A percentile compares a stretch with the other conserved stretches of the same genome.
These are phyloP conservation scores for Thuja plicata DNA, from an alignment of 83 land plant genomes.

Conservation along the genomic window DNA sequence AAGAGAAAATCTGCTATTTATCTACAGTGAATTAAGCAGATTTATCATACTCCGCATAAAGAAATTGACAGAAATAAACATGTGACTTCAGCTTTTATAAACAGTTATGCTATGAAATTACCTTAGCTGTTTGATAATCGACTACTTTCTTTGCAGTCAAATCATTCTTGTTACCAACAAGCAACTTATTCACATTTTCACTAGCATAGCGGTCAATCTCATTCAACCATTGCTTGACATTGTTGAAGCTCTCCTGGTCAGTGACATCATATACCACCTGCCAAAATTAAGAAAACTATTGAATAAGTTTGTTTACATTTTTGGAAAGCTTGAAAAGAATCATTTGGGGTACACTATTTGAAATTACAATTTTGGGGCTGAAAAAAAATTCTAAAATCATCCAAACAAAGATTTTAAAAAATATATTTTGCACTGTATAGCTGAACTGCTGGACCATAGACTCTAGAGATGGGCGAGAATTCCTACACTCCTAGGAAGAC, in stretches of 20 bases:
- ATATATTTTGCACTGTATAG: no score
- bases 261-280: conserved; percentile 83
- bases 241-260: conserved; percentile 76
- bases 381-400: no score
- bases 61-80: neutral
- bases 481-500: no score
- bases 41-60: neutral
- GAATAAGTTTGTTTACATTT: neutral
- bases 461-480: no score
- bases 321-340: no score
- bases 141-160: conserved; percentile 62
- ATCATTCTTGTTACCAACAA: conserved; percentile 80
- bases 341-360: no score
- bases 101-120: conserved; percentile 3
- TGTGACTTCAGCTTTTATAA: neutral
- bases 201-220: conserved; percentile 80
- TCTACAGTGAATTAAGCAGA: neutral
- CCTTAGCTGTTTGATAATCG: conserved; percentile 69
- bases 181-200: conserved; percentile 76
- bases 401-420: no score
- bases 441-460: no score
- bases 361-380: no score
- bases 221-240: conserved; percentile 71
- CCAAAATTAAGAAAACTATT: neutral
- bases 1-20: neutral